Conservation (phyloP, 768 basidiomycete genomes). For the Paxillus involutus region DNA sequence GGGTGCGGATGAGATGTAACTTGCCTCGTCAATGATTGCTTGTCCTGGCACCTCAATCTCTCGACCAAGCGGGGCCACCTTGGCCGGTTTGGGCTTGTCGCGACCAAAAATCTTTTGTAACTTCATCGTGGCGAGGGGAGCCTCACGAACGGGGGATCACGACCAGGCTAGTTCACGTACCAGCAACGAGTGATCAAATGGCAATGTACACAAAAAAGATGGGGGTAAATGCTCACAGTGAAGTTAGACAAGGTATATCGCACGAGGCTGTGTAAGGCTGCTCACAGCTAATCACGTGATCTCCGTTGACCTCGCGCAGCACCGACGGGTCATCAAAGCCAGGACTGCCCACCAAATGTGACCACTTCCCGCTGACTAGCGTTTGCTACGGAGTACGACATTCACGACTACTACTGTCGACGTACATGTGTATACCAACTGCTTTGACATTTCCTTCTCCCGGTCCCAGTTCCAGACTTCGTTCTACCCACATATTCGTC, state of each 20-base stretch:
- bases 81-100: constrained; percentile 44
- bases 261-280: constrained; percentile 8
- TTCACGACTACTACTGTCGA: background rate
- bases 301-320: background rate
- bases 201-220: constrained; percentile 2
- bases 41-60: constrained; percentile 20
- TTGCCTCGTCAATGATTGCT: constrained; percentile 29
- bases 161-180: background rate
- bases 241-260: constrained; percentile 1
- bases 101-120: constrained; percentile 52
- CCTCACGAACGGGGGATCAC: background rate
- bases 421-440: background rate
- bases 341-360: too few relatives aligned
- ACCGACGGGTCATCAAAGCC: too few relatives aligned
- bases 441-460: background rate
- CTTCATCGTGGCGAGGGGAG: constrained; percentile 44
- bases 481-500: too few relatives aligned
- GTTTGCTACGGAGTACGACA: background rate
- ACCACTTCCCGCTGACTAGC: background rate
- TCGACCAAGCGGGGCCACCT: constrained; percentile 23
- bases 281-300: constrained; percentile 1
- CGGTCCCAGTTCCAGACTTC: background rate
- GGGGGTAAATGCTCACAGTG: background rate
- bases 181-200: background rate
- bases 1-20: constrained; percentile 2